Base-by-base conservation (phyloP, 495 filamentous ascomycete species). In the Polyplosphaeria fusca region DNA sequence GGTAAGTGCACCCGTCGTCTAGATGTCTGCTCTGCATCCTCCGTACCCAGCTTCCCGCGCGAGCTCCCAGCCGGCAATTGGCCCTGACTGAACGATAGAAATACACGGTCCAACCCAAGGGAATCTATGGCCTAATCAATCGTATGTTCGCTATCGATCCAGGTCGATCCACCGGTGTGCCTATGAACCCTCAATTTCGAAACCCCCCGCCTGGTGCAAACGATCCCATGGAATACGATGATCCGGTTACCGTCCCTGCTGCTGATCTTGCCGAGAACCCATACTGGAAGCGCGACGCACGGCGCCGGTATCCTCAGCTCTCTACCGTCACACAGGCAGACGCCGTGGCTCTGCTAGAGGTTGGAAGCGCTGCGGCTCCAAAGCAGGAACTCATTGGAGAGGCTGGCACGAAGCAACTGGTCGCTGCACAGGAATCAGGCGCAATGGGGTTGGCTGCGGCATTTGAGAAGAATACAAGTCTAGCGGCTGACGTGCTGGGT, bases 181-280 rank as follows among this genome's bases (percentile, higher is more conserved):
- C 94, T 18, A 75, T 99, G 57, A 96, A 96, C 79, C 83, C 91
- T 20, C 86, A 92, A 74, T 96, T 80, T 79, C 91, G 94, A 55
- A 86, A 88, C 70, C 92, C 93, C 32, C 75, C 91, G 0, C 94
- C 94, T 5, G 93, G 89, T 60, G 77, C 80, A 58, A 76, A 85
- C 68, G 85, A 89, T 63, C 91, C 94, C 23, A 67, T 79, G 20
- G 69, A 71, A 24, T 98, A 96, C 74, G 83, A 88, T 70, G 94
- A 97, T 68, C 91, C 91, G 14, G 88, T 94, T 44, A 96, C 92
- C 12, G 28, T 87, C 0, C 93, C 94, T n/a, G 88, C 93, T 2
- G 91, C 83, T 51, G 93, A 99, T 71, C 83, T 98, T 60, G 93
- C 93, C 64, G 93, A 95, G 68, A 98, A 98, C 73, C 82, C 93